Evolutionary conservation across 352 stramenopile genomes (phyloP).

Genomic region (Pythium brachiatum): DNA sequence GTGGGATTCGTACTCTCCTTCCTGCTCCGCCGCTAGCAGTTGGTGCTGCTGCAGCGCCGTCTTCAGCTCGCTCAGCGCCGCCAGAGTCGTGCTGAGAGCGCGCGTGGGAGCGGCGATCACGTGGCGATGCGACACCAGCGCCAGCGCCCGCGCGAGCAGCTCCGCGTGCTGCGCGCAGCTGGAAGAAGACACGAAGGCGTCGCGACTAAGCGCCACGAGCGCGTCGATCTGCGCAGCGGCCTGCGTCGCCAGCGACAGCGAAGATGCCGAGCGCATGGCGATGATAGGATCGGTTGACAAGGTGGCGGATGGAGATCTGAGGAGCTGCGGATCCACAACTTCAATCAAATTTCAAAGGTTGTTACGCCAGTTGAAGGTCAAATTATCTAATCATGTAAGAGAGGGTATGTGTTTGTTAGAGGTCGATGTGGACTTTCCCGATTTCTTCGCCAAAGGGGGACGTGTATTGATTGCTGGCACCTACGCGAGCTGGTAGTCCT

Average conservation of each 20-base stretch:
- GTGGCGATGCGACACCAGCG: conserved; percentile 20
- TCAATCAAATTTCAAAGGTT: neutral
- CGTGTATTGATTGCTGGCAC: neutral
- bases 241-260: conserved; percentile 13
- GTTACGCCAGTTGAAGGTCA: neutral
- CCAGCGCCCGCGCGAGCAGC: conserved; percentile 27
- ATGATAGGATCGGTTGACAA: conserved; percentile 5
- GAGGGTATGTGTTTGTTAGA: neutral
- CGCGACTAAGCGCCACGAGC: conserved; percentile 26
- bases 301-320: neutral
- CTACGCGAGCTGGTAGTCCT: conserved; percentile 92
- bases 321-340: neutral
- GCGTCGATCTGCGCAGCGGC: conserved; percentile 22
- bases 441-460: neutral
- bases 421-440: no score
- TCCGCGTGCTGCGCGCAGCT: conserved; percentile 21
- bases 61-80: conserved; percentile 45
- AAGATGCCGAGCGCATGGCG: conserved; percentile 21
- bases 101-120: conserved; percentile 19
- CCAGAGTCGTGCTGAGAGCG: conserved; percentile 12
- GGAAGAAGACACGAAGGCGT: conserved; percentile 4
- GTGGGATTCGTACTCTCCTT: neutral
- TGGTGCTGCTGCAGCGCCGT: conserved; percentile 20
- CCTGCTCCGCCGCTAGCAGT: conserved; percentile 8
- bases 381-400: neutral